Conservation (phyloP, 2,329 filamentous ascomycete species). For the Ophiosphaerella narmari region DNA sequence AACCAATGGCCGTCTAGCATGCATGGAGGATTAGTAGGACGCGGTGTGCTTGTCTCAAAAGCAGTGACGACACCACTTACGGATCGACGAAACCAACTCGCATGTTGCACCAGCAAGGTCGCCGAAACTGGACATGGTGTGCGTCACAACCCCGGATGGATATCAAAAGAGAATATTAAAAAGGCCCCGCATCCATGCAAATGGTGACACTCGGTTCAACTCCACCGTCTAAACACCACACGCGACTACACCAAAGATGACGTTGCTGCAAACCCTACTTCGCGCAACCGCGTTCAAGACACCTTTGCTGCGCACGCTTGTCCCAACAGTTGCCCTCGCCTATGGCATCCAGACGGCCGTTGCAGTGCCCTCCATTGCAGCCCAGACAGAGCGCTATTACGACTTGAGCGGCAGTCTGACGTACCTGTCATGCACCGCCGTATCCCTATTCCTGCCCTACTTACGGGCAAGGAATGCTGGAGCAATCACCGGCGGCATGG, state of each 20-base stretch:
- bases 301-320: conserved; percentile 65
- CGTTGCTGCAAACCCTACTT: conserved; percentile 56
- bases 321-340: conserved; percentile 66
- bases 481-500: conserved; percentile 42
- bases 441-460: conserved; percentile 65
- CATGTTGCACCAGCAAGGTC: conserved; percentile 3
- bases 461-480: conserved; percentile 60
- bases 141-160: conserved; percentile 1
- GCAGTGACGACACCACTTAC: conserved; percentile 28
- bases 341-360: conserved; percentile 67
- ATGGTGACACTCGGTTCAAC: too few species aligned
- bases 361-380: conserved; percentile 64
- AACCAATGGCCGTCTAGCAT: not conserved
- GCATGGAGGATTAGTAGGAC: not conserved
- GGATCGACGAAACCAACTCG: conserved; percentile 28
- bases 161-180: not conserved
- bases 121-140: not conserved
- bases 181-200: too few species aligned
- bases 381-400: conserved; percentile 69
- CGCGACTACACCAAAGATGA: conserved; percentile 22
- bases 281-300: conserved; percentile 64
- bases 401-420: conserved; percentile 70
- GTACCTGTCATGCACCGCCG: conserved; percentile 66
- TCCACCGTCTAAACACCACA: not conserved
- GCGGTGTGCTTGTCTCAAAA: conserved; percentile 5